These are phyloP conservation scores for Fusarium nodosum DNA, from an alignment of 2,329 filamentous ascomycete genomes.

Conservation along the genomic window DNA sequence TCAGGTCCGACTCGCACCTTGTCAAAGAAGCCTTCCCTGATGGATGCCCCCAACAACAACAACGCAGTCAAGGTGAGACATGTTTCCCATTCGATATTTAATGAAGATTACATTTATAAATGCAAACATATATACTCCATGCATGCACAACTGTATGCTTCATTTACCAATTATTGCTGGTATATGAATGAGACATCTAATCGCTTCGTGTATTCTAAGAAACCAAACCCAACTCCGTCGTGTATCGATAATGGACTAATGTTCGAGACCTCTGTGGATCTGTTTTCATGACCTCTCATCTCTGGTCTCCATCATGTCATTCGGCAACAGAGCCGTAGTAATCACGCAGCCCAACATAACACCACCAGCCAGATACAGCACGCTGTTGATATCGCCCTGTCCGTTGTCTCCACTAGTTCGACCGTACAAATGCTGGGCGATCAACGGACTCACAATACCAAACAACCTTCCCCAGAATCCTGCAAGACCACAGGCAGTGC, in stretches of 20 bases:
- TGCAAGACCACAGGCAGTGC: conserved; percentile 68
- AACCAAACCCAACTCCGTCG: background rate
- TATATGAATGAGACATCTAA: background rate
- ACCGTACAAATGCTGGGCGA: conserved; percentile 62
- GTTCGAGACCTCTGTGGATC: background rate
- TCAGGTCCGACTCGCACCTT: background rate
- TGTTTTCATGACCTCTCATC: conserved; percentile 46
- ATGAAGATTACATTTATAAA: no score
- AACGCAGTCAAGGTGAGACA: conserved; percentile 23
- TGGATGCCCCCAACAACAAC: conserved; percentile 12
- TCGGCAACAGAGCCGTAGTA: conserved; percentile 64
- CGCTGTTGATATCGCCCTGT: conserved; percentile 60
- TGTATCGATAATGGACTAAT: background rate
- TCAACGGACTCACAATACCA: conserved; percentile 69
- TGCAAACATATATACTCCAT: no score
- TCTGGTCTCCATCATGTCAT: conserved; percentile 52
- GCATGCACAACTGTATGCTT: no score
- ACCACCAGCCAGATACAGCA: conserved; percentile 69
- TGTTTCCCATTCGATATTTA: background rate
- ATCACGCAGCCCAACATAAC: conserved; percentile 67
- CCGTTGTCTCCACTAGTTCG: conserved; percentile 45
- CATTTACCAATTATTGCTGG: no score
- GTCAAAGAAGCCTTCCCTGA: conserved; percentile 19
- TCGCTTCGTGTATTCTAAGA: conserved; percentile 1
- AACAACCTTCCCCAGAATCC: conserved; percentile 71